Evolutionary conservation across 1,284 basidiomycete species (phyloP).

Genomic region (Puccinia hordei): DNA sequence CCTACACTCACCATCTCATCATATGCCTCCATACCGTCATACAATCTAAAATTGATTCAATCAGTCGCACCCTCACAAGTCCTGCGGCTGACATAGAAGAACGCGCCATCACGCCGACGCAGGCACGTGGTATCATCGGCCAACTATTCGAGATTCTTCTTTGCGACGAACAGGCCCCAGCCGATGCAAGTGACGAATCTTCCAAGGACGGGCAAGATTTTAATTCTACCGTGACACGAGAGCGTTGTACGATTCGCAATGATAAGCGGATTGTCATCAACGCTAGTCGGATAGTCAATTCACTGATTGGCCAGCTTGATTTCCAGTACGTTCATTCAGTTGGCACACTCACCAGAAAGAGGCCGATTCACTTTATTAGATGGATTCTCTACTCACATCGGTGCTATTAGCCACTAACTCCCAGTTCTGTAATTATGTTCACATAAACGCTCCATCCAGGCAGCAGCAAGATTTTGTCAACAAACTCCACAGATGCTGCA

Average conservation of each 20-base stretch:
- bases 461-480: slow-evolving; percentile 65
- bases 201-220: not conserved
- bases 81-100: slow-evolving; percentile 2
- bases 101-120: not conserved
- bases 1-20: slow-evolving; percentile 42
- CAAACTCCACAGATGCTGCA: slow-evolving; percentile 67
- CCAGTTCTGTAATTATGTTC: not conserved
- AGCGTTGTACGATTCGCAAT: slow-evolving; percentile 16
- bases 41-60: slow-evolving; percentile 27
- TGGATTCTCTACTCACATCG: not conserved
- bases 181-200: not conserved
- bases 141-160: slow-evolving; percentile 32
- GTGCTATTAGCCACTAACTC: slow-evolving; percentile 31
- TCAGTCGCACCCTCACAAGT: not conserved
- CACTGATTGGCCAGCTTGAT: slow-evolving; percentile 70
- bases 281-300: slow-evolving; percentile 68
- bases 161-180: not conserved
- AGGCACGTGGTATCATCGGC: slow-evolving; percentile 27
- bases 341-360: not conserved
- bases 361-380: not conserved
- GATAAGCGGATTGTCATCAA: slow-evolving; percentile 64
- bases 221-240: not conserved
- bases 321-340: slow-evolving; percentile 63
- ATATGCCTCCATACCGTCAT: slow-evolving; percentile 37
- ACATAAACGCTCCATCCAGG: slow-evolving; percentile 63